A percentile compares a stretch with the other conserved stretches of the same genome.
phyloP scores from a whole-genome alignment of 2,329 filamentous ascomycete species.

The Leptographium radiaticola region DNA sequence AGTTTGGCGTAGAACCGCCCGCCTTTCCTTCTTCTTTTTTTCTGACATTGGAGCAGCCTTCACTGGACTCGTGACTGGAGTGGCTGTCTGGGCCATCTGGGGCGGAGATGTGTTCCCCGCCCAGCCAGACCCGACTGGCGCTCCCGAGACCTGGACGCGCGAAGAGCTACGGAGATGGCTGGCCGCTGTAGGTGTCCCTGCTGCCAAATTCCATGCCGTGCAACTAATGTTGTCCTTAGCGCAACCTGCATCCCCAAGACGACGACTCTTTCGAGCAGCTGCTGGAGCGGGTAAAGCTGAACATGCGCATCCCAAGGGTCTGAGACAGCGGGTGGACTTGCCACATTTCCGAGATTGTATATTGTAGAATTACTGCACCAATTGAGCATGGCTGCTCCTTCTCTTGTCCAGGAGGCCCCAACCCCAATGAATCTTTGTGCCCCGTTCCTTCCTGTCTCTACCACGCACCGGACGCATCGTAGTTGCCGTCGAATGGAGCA shows the following conservation, averaged over 20 bases:
- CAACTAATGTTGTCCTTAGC: constrained; percentile 16
- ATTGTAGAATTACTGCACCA: too few species aligned
- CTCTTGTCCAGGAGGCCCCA: too few species aligned
- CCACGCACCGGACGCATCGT: too few species aligned
- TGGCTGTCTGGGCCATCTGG: constrained; percentile 75
- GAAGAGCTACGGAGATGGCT: constrained; percentile 76
- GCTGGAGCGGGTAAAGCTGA: constrained; percentile 31
- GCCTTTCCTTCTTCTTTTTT: background rate
- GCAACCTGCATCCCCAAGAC: constrained; percentile 31
- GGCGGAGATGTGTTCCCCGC: constrained; percentile 73
- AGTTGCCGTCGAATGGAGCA: too few species aligned
- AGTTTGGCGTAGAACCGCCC: background rate
- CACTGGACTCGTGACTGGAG: constrained; percentile 67
- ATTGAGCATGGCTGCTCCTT: too few species aligned
- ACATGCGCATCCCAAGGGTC: constrained; percentile 28
- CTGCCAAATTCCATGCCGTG: background rate
- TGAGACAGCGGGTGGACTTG: constrained; percentile 2
- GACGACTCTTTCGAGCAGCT: constrained; percentile 31
- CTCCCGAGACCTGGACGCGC: constrained; percentile 58
- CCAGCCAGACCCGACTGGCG: constrained; percentile 62
- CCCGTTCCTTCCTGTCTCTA: too few species aligned
- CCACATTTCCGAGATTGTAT: too few species aligned
- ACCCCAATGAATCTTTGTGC: too few species aligned
- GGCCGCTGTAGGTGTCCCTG: constrained; percentile 46
- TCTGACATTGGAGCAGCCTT: constrained; percentile 44